Conservation (phyloP, 768 basidiomycete genomes). For the Tylopilus rubrobrunneus region DNA sequence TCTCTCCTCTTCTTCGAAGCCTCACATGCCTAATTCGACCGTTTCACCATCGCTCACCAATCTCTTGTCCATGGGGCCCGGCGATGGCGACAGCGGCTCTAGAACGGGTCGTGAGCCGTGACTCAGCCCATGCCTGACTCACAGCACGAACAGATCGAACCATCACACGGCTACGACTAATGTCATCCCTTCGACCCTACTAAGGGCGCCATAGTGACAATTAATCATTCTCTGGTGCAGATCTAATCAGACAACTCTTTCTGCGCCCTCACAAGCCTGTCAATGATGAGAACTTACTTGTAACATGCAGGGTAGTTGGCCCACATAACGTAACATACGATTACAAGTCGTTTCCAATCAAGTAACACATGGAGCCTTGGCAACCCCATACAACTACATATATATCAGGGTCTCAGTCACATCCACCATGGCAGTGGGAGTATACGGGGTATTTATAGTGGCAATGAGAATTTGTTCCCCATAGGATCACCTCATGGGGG, state of each 20-base stretch:
- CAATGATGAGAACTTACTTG: not conserved
- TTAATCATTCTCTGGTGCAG: slow-evolving; percentile 1
- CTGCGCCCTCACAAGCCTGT: not conserved
- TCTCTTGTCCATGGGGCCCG: not conserved
- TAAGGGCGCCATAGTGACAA: not conserved
- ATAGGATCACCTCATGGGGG: slow-evolving; percentile 28
- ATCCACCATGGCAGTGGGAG: slow-evolving; percentile 18
- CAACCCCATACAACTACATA: slow-evolving; percentile 10
- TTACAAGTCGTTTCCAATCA: slow-evolving; percentile 12
- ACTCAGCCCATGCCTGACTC: not conserved
- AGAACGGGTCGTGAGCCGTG: slow-evolving; percentile 5
- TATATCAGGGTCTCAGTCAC: slow-evolving; percentile 6
- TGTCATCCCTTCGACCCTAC: not conserved
- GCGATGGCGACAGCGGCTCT: slow-evolving; percentile 13
- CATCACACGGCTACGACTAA: not conserved
- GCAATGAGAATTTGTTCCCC: slow-evolving; percentile 17
- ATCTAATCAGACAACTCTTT: not conserved
- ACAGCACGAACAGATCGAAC: slow-evolving; percentile 5
- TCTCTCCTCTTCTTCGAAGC: slow-evolving; percentile 2
- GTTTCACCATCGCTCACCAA: not conserved
- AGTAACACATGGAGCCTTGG: slow-evolving; percentile 3
- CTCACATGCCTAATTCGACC: slow-evolving; percentile 1
- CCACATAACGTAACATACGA: slow-evolving; percentile 20
- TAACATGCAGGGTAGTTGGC: not conserved
- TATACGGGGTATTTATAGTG: slow-evolving; percentile 24